These are phyloP conservation scores for Clavispora asparagi DNA, from an alignment of 805 yeast species.

Conservation along the genomic window DNA sequence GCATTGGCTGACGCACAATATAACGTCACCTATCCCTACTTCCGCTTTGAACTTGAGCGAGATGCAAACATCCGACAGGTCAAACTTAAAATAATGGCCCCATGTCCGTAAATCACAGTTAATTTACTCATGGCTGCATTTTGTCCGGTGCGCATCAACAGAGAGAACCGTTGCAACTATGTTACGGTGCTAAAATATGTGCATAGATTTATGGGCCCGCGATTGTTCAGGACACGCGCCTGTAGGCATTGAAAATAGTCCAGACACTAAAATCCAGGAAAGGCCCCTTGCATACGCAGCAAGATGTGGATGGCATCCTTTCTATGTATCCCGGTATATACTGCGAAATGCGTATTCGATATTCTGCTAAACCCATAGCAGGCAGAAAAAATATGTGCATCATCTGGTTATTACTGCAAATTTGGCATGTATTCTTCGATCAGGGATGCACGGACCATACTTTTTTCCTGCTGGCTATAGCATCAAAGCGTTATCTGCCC, in stretches of 20 bases:
- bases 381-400: neutral
- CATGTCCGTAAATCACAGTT: neutral
- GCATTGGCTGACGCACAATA: too few relatives aligned
- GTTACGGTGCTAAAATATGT: neutral
- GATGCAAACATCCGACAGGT: neutral
- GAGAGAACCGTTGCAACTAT: neutral
- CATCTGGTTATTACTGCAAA: neutral
- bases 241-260: neutral
- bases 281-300: neutral
- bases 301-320: neutral
- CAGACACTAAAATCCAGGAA: neutral
- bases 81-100: neutral
- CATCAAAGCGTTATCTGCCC: too few relatives aligned
- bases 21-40: too few relatives aligned
- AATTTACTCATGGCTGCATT: neutral
- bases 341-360: neutral
- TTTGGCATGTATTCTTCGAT: neutral
- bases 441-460: too few relatives aligned
- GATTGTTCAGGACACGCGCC: neutral
- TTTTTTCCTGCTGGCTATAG: too few relatives aligned
- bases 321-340: neutral
- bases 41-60: too few relatives aligned
- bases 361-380: neutral
- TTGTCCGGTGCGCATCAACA: neutral
- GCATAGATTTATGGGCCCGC: neutral